Conservation (phyloP, 352 stramenopile genomes). For the Phytophthora capsici region DNA sequence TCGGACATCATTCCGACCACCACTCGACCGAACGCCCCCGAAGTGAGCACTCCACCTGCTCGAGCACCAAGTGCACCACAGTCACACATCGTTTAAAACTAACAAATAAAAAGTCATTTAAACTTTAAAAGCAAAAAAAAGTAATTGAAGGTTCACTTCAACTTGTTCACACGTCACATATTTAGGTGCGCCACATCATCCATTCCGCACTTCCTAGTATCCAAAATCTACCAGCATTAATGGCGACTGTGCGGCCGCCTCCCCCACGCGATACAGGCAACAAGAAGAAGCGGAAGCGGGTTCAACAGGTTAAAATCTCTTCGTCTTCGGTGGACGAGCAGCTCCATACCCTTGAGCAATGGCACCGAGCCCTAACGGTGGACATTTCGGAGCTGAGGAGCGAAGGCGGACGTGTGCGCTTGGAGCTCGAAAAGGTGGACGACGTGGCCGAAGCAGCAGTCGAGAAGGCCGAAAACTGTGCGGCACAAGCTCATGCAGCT, state of each 20-base stretch:
- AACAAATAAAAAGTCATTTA: neutral
- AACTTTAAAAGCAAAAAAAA: too few species aligned
- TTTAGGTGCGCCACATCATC: constrained; percentile 22
- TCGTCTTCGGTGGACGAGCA: constrained; percentile 10
- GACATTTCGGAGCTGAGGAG: constrained; percentile 41
- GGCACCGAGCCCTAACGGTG: constrained; percentile 38
- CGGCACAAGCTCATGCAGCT: constrained; percentile 16
- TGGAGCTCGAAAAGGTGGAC: constrained; percentile 52
- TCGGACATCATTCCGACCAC: constrained; percentile 31
- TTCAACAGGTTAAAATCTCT: constrained; percentile 6
- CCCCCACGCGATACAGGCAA: constrained; percentile 23
- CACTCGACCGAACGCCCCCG: constrained; percentile 6
- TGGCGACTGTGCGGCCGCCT: constrained; percentile 44
- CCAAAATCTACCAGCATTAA: constrained; percentile 6
- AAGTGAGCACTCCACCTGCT: constrained; percentile 11
- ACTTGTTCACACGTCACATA: constrained; percentile 25
- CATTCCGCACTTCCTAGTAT: constrained; percentile 6
- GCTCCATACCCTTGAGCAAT: constrained; percentile 42
- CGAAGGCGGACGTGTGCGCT: constrained; percentile 42
- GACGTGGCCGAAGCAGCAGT: constrained; percentile 42
- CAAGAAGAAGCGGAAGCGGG: constrained; percentile 46
- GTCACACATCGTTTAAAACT: constrained; percentile 25
- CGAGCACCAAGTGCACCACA: constrained; percentile 13
- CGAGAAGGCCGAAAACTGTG: constrained; percentile 39
- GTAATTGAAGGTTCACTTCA: neutral